Conservation (phyloP, 257 asterid genomes). For the Solanum appendiculatum region DNA sequence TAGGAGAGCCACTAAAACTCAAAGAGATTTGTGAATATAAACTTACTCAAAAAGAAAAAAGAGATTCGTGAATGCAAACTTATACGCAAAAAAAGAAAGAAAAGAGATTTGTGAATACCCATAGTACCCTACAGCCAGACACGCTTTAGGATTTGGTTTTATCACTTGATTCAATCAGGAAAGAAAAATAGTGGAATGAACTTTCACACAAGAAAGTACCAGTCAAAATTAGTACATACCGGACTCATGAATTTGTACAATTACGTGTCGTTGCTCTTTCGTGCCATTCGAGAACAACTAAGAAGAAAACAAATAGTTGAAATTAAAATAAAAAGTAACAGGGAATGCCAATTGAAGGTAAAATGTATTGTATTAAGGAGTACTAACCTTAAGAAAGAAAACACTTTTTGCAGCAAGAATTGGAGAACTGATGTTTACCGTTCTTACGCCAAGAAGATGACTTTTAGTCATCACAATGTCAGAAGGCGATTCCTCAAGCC, state of each 20-base stretch:
- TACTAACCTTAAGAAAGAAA: slow-evolving; percentile 54
- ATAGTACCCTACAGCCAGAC: neutral
- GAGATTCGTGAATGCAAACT: neutral
- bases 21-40: neutral
- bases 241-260: slow-evolving; percentile 56
- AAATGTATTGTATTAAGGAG: neutral
- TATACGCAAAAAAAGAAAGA: too few species aligned
- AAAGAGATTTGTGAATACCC: neutral
- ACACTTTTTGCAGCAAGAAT: slow-evolving; percentile 87
- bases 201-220: neutral
- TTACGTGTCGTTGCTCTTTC: slow-evolving; percentile 54
- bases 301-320: neutral
- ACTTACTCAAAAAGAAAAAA: neutral
- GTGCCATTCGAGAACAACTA: slow-evolving; percentile 76
- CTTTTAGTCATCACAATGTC: slow-evolving; percentile 14
- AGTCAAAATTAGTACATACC: slow-evolving; percentile 31
- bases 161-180: neutral
- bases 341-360: slow-evolving; percentile 1
- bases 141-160: neutral
- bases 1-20: neutral
- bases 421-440: slow-evolving; percentile 73
- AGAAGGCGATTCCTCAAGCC: slow-evolving; percentile 47
- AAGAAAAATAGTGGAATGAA: neutral
- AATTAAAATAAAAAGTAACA: neutral
- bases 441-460: slow-evolving; percentile 25